Base-by-base conservation (phyloP, 257 asterid species). In the Gentiana straminea region DNA sequence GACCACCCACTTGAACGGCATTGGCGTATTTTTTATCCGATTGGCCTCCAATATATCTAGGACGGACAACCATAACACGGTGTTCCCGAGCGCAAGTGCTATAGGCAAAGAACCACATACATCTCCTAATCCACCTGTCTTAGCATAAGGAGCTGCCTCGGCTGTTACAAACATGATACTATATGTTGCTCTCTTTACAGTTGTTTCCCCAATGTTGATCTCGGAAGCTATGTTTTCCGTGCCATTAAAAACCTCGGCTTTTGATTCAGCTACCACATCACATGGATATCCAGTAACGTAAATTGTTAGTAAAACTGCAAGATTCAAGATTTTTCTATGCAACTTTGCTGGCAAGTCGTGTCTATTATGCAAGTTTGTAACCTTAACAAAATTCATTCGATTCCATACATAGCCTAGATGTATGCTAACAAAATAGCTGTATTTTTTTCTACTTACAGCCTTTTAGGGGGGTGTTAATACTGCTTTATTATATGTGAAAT, bases 81-180 rank as follows among this genome's bases (percentile, higher is more conserved):
- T 88, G 95, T 9, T 95, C 97, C 55, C 94, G 83, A 4, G 71
- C 51, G 95, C 95, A 35, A 92, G 70, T 55, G 99, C 93, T 57
- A 88, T 75, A 53, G 99, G 99, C 66, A 92, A 75, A 49, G 97
- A 83, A 43, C 99, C 99, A 74, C 99, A 92, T 57, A 92, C 99
- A 69, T 92, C 99, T 59, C 95, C 99, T 68, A 92, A 71, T 37
- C 99, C 99, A 64, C 99, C 99, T 9, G 97, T 92, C 74, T 92
- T 92, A 39, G 94, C 85, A 78, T 92, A 92, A 0, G 97, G 99
- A 44, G 94, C 82, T n/a, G 95, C 97, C 73, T 92, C 99, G 35
- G 99, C 70, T 55, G 99, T 81, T 56, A 81, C 87, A 61, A 83
- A 83, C 58, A 92, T 63, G 60, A 85, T 64, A 67, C 71, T 88